Evolutionary conservation across 441 rosid species (phyloP), one percentile per base, ranked within the genome.

Genomic region (Eugenia klotzschiana): DNA sequence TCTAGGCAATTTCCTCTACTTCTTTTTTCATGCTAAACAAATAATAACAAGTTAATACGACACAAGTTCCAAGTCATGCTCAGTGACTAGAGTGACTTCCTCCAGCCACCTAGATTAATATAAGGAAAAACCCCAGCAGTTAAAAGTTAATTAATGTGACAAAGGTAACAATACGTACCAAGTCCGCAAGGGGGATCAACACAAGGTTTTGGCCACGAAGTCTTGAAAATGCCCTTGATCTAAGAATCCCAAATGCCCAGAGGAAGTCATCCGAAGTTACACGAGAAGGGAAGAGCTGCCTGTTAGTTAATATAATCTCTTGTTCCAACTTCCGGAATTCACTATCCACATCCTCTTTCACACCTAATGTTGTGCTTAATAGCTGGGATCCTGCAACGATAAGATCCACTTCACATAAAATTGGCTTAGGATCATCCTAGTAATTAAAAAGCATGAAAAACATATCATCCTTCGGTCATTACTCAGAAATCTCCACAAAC

Each of bases 191-290:
- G 85, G 98, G 99, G 84, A 94, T 87, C 89, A 96, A 86, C 86
- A 93, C 96, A 80, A 96, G 98, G 86, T 93, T 89, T 89, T 95
- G 94, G 82, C 94, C 99, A 56, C 93, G 96, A 81, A 95, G 96
- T 56, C 93, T 94, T 40, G 99, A 92, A 88, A 94, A 96, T 49
- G 98, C 94, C 86, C 99, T 91, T 18, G 98, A 96, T 87, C 90
- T 90, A 56, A 96, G 98, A 84, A 95, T 92, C 85, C 98, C 97
- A 85, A 93, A 95, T 11, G 98, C 99, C 99, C 99, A 94, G 9
- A 89, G 84, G 87, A 96, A 94, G 86, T 93, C 95, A 72, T 92
- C 92, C 29, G 86, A 86, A 51, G 98, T 90, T 82, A 94, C 86
- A 83, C 88, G 84, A 50, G 89, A 86, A 51, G 98, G 92, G 89